Evolutionary conservation across 208 protist genomes (phyloP), one percentile per base, ranked within the genome.

Genomic region (Vickermania spadyakhi): DNA sequence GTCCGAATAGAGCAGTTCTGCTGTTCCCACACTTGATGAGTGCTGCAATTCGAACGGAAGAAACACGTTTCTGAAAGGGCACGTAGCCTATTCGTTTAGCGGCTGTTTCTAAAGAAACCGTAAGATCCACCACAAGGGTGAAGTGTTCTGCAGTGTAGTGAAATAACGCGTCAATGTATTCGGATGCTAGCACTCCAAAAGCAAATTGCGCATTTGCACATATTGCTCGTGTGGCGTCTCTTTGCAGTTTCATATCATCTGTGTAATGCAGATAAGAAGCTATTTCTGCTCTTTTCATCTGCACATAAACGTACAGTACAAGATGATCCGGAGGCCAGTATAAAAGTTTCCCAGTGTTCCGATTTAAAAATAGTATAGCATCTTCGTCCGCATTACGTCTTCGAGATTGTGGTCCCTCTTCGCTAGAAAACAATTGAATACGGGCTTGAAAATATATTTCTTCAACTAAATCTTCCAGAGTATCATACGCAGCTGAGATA

Each of bases 271-370:
- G 66, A 28, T 86, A 89, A 25, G 68, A 26, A 7, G 79, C 83
- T 30, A 84, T 29, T 62, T 84, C 67, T 7, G 75, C 83, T 1
- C 81, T 72, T 22, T 75, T 61, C 49, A 77, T 68, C 53, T 91
- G 86, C 28, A 80, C 68, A 30, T 77, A 50, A 3, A 77, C 60
- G 60, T 79, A 81, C 5, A 94, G 62, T 7, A 94, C 51, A 2
- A 94, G 66, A 50, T 85, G 72, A 41, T 94, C 84, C 5, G 84
- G 77, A n/a, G 81, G 69, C 75, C 76, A 91, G 52, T 73, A 90
- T 5, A 42, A 28, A 3, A 7, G 31, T 2, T 26, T 28, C 0
- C 5, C 21, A 7, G 7, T 55, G 7, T 22, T 7, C 13, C 21
- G 25, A 45, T n/a, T 18, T 7, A n/a, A 18, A 55, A 7, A 7